Conservation (phyloP, 192 early-diverging fungal genomes). For the Coemansia erecta region DNA sequence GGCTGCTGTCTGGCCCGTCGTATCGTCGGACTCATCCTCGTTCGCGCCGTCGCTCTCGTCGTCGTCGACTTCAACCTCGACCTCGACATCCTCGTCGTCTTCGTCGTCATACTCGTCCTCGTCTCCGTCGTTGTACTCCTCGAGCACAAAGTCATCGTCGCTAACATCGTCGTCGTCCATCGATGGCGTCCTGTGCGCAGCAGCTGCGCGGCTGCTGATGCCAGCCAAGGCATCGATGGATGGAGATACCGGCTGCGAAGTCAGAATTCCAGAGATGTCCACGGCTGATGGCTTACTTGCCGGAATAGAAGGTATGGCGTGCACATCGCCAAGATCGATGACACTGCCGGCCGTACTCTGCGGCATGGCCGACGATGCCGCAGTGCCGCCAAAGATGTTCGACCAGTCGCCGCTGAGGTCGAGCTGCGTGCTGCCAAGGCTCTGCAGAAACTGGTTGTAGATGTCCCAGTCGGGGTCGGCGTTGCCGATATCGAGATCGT, state of each 20-base stretch:
- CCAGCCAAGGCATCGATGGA: not conserved
- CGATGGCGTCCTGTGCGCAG: not conserved
- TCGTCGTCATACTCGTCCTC: constrained; percentile 46
- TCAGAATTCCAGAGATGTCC: not conserved
- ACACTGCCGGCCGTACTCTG: not conserved
- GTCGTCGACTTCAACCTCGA: not conserved
- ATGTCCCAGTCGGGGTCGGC: constrained; percentile 40
- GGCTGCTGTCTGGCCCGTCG: constrained; percentile 1
- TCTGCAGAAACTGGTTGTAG: constrained; percentile 45
- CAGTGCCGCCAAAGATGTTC: constrained; percentile 25
- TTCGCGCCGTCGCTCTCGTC: not conserved
- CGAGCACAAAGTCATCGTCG: constrained; percentile 50
- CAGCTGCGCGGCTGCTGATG: no score
- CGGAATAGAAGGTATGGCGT: not conserved
- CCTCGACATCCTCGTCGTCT: constrained; percentile 22
- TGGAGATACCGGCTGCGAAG: not conserved
- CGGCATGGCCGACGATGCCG: not conserved
- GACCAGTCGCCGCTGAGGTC: constrained; percentile 30
- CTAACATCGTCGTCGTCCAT: constrained; percentile 47
- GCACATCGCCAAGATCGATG: not conserved
- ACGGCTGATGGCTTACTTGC: not conserved
- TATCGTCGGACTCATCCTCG: not conserved
- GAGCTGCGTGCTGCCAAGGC: constrained; percentile 26
- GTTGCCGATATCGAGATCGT: constrained; percentile 7
- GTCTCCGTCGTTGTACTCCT: constrained; percentile 28